These are phyloP conservation scores for Dothideomycetes sp. DNA, from an alignment of 2,329 filamentous ascomycete genomes.

Conservation along the genomic window DNA sequence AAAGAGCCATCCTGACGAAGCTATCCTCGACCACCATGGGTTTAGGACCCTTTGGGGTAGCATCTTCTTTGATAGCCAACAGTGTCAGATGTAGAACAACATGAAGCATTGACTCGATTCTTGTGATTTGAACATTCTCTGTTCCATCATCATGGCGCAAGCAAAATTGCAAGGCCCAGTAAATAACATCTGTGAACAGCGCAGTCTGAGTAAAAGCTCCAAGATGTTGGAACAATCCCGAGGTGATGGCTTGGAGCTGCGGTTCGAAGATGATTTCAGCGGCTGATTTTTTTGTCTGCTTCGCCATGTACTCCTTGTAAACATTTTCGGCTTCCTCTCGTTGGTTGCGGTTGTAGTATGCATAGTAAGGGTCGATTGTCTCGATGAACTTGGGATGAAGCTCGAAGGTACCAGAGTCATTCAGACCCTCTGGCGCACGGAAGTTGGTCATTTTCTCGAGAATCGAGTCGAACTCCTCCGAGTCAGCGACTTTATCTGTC, in stretches of 20 bases:
- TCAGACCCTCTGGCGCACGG: slow-evolving; percentile 80
- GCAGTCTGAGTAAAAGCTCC: slow-evolving; percentile 73
- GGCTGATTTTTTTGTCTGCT: slow-evolving; percentile 69
- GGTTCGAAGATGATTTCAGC: slow-evolving; percentile 90
- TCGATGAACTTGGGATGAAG: slow-evolving; percentile 78
- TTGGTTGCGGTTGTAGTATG: slow-evolving; percentile 94
- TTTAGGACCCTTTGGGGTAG: slow-evolving; percentile 3
- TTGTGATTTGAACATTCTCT: slow-evolving; percentile 66
- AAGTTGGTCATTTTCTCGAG: slow-evolving; percentile 83
- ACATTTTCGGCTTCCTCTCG: slow-evolving; percentile 88
- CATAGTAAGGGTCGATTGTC: slow-evolving; percentile 88
- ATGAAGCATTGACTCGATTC: slow-evolving; percentile 85
- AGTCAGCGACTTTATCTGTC: slow-evolving; percentile 80
- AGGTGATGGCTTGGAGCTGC: slow-evolving; percentile 63
- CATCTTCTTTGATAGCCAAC: slow-evolving; percentile 76
- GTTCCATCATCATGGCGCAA: slow-evolving; percentile 59
- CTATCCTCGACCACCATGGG: slow-evolving; percentile 11
- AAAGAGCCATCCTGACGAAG: slow-evolving; percentile 14
- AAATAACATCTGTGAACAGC: slow-evolving; percentile 83
- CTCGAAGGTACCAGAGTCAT: slow-evolving; percentile 90
- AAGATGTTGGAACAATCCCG: slow-evolving; percentile 68
- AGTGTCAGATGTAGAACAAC: slow-evolving; percentile 81
- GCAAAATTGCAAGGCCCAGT: slow-evolving; percentile 77
- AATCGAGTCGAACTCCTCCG: slow-evolving; percentile 76
- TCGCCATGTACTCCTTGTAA: slow-evolving; percentile 78